These are phyloP conservation scores for Dioszegia crocea DNA, from an alignment of 768 basidiomycete genomes.

Conservation along the genomic window DNA sequence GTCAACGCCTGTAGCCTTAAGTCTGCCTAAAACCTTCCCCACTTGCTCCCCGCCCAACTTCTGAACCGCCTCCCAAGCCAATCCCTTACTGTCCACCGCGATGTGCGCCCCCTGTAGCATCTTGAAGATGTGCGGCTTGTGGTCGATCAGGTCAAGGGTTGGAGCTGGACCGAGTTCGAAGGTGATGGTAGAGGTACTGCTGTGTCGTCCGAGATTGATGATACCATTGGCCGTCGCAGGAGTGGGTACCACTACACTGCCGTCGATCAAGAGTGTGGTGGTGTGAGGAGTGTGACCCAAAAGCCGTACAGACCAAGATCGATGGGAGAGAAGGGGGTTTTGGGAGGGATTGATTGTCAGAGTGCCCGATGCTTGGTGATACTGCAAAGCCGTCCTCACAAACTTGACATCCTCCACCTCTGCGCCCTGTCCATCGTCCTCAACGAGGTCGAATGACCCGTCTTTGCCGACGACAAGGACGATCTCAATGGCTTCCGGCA, in stretches of 20 bases:
- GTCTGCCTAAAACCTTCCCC: conserved; percentile 1
- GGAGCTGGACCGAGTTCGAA: background rate
- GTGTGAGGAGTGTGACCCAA: background rate
- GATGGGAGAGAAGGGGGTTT: background rate
- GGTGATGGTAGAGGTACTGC: too few species aligned
- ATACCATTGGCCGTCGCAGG: background rate
- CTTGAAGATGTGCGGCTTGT: conserved; percentile 5
- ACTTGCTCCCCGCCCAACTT: background rate
- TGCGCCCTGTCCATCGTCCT: conserved; percentile 16
- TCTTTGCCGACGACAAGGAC: conserved; percentile 11
- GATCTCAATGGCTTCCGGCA: conserved; percentile 12
- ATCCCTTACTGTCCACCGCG: conserved; percentile 9
- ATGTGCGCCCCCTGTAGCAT: conserved; percentile 11
- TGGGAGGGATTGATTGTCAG: conserved; percentile 6
- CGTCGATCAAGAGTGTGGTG: background rate
- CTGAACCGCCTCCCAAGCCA: conserved; percentile 11
- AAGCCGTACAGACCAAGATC: conserved; percentile 7
- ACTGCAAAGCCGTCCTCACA: background rate
- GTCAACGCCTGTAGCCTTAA: conserved; percentile 2
- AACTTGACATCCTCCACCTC: conserved; percentile 10
- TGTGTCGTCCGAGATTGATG: background rate
- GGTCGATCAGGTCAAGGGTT: background rate
- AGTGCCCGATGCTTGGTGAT: background rate
- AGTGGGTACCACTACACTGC: background rate
- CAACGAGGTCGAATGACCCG: conserved; percentile 14